Percentiles rank a stretch among this genome's conserved stretches.
These are phyloP conservation scores for Cetradonia linearis DNA, from an alignment of 495 filamentous ascomycete species.

Conservation along the genomic window DNA sequence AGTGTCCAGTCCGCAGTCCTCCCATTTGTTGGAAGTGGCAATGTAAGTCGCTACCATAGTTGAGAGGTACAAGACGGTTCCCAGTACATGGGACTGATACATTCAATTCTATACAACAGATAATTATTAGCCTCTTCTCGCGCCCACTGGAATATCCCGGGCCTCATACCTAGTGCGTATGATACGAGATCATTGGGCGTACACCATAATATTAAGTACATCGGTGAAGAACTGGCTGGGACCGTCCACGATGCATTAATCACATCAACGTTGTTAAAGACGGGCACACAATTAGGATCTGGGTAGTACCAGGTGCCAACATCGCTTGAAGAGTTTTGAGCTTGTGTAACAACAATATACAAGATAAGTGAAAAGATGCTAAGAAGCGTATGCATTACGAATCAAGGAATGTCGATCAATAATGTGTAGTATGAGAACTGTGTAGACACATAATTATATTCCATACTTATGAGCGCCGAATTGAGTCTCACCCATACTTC, in stretches of 20 bases:
- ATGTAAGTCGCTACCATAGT: neutral
- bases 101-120: neutral
- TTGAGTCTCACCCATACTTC: no score
- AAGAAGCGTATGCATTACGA: neutral
- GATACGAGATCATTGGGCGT: neutral
- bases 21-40: neutral
- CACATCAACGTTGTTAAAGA: neutral
- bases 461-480: neutral
- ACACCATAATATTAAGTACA: neutral
- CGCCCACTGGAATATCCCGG: neutral
- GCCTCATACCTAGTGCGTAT: neutral
- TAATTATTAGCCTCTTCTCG: neutral
- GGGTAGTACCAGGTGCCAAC: neutral
- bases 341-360: neutral
- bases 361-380: neutral
- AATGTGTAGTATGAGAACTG: neutral
- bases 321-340: no score
- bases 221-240: neutral
- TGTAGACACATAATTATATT: no score
- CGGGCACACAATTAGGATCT: neutral
- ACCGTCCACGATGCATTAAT: constrained; percentile 5
- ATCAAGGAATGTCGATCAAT: neutral
- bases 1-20: neutral
- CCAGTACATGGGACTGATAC: neutral
- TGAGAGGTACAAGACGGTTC: neutral